Base-by-base conservation (phyloP, 163 green algal genomes). In the Dunaliella salina region DNA sequence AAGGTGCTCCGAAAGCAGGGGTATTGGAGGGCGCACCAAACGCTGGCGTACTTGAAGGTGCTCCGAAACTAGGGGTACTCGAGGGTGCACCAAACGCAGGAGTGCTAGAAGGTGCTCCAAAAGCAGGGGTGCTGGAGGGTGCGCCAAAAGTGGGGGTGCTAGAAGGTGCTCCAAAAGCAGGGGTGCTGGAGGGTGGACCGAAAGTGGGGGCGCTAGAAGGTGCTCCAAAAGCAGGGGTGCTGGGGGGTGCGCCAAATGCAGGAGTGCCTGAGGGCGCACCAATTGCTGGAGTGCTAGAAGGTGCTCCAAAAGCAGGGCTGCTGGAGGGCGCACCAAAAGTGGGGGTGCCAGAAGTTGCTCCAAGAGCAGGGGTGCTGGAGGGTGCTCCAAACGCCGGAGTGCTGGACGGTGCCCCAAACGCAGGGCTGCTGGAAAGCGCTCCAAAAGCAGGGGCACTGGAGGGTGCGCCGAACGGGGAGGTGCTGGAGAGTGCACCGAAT, bases 141-240 rank as follows among this genome's bases (percentile, higher is more conserved):
- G 80, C 22, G 22, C 34, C 80, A 17, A 34, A 35, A 30, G 80
- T 40, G 4, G 40, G 32, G 0, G 40, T 33, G 29, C 22, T 15
- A 75, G 63, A 75, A 15, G 63, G 40, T 35, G 40, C 80, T 20
- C 34, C 26, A 25, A 32, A 84, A 29, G 63, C 63, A 25, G 82
- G 81, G 11, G 20, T 57, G 33, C 57, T 67, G 1, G 63, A 26
- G 24, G 63, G 63, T 29, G 63, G 8, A 12, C 63, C 63, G 11
- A 75, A 75, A 1, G 63, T 0, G n/a, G 32, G 69, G 33, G 25
- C 86, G 81, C 13, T 83, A 57, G 4, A 83, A 59, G 0, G n/a
- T 29, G 33, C 80, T 30, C 4, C 29, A 75, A 75, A 83, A 75
- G 59, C 85, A 86, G 81, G 81, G 86, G 81, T 82, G 85, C 69